Base-by-base conservation (phyloP, 2,329 filamentous ascomycete species). In the Xylariaceae sp. region DNA sequence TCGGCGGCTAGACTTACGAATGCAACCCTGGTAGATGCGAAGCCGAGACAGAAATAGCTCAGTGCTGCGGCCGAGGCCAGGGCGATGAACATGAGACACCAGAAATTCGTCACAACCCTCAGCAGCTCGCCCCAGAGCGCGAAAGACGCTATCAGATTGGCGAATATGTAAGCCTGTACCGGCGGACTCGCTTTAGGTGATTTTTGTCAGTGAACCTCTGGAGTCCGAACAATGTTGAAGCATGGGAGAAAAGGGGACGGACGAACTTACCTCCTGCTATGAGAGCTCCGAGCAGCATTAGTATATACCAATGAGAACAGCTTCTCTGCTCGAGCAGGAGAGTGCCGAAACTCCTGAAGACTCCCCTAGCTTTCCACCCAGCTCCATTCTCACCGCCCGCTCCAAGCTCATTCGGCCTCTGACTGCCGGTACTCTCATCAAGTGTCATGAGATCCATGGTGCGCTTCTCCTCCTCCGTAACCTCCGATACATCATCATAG, bases 51-150 rank as follows among this genome's bases (percentile, higher is more conserved):
- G 42, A 76, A 76, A 55, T 83, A 83, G 8, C 69, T 65, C 2
- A 73, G 6, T 1, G 72, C 74, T 11, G 72, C 63, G 9, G 62
- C 71, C 2, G 69, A 60, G 2, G 79, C 78, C 12, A 82, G 60
- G 0, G 75, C 60, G 11, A 77, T 68, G 61, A 80, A 84, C 76
- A 84, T 83, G 31, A 79, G 66, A 0, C 76, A 70, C 76, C 76
- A 84, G 55, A 81, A 83, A 36, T 73, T 67, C 21, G 69, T 55
- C 4, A 57, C 35, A 2, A 40, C 26, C 11, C 46, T 38, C 9
- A 59, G 36, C 4, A 49, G 31, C 4, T 54, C 48, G 18, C 54
- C 54, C 45, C 47, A 50, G 7, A 50, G 47, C 3, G 48, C 36
- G 34, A 59, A 57, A 5, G 57, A 60, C 4, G 57, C 53, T 13